These are phyloP conservation scores for Hypoxylon crocopeplum DNA, from an alignment of 495 filamentous ascomycete genomes.

Conservation along the genomic window DNA sequence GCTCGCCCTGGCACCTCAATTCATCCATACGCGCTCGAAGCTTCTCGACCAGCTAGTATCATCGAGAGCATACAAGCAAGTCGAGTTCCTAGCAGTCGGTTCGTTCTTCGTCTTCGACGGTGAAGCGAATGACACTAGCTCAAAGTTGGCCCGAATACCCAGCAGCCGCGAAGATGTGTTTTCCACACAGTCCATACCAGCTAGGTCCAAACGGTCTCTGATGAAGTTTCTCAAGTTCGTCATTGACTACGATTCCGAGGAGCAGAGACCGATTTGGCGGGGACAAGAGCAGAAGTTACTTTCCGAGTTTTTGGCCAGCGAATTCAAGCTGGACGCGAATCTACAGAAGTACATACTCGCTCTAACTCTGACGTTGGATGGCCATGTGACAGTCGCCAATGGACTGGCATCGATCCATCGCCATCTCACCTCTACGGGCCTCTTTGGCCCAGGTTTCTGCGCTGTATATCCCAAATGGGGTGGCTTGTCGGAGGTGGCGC, in stretches of 20 bases:
- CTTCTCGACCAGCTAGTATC: constrained; percentile 81
- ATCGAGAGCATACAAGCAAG: constrained; percentile 83
- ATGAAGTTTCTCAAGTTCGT: constrained; percentile 91
- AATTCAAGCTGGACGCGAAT: constrained; percentile 75
- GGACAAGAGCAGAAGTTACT: constrained; percentile 58
- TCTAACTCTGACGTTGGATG: constrained; percentile 74
- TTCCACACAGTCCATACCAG: constrained; percentile 70
- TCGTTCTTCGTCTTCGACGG: constrained; percentile 82
- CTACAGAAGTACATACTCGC: constrained; percentile 78
- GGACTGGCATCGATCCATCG: constrained; percentile 74
- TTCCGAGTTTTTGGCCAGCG: constrained; percentile 66
- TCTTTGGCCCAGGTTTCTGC: constrained; percentile 86
- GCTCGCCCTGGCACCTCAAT: constrained; percentile 81
- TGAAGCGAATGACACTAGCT: constrained; percentile 26
- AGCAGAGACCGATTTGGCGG: constrained; percentile 60
- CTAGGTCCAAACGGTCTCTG: constrained; percentile 77
- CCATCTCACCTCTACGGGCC: constrained; percentile 85
- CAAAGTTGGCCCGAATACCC: constrained; percentile 68
- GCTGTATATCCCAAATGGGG: constrained; percentile 91
- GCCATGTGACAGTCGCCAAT: constrained; percentile 62
- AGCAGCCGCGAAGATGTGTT: constrained; percentile 89
- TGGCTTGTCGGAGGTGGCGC: constrained; percentile 87
- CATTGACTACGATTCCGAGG: constrained; percentile 62
- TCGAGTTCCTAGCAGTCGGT: constrained; percentile 93
- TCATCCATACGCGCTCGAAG: constrained; percentile 83